Percentiles rank a stretch among this genome's conserved stretches.
Conservation (phyloP, 345 rosid genomes). For the Syzygium oleosum region DNA sequence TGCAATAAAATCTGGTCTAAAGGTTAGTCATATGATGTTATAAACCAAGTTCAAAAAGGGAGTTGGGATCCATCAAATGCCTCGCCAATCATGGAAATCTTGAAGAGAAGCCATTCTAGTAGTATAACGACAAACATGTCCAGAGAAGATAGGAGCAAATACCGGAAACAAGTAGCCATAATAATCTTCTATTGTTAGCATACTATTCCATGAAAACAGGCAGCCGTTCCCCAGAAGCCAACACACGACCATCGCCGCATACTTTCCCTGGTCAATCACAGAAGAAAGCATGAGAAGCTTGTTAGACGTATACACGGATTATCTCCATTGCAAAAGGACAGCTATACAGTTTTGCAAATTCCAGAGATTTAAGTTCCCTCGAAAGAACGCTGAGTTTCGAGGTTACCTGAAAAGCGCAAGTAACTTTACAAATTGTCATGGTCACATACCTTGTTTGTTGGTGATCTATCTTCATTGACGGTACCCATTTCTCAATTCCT, state of each 20-base stretch:
- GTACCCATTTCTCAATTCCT: neutral
- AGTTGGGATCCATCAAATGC: neutral
- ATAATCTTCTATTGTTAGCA: conserved; percentile 74
- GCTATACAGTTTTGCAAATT: neutral
- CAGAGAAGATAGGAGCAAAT: neutral
- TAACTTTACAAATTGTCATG: neutral
- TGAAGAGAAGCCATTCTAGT: neutral
- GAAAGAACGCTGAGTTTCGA: accelerated
- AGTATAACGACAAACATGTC: neutral
- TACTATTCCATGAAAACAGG: conserved; percentile 80
- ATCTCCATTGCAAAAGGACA: neutral
- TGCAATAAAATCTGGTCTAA: neutral
- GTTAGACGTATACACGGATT: neutral
- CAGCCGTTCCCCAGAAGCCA: conserved; percentile 79
- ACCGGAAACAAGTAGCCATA: conserved; percentile 61
- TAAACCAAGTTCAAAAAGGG: neutral
- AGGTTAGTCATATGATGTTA: neutral
- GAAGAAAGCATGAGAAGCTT: neutral
- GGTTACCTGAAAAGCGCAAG: neutral
- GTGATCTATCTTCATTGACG: neutral
- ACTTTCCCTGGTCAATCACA: conserved; percentile 42
- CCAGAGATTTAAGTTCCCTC: neutral
- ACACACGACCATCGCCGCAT: conserved; percentile 52
- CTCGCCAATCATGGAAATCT: neutral
- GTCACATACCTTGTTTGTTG: neutral